phyloP scores from a whole-genome alignment of 1,139 yeast genomes.

The Hemisphaericaspora xylanilytica region DNA sequence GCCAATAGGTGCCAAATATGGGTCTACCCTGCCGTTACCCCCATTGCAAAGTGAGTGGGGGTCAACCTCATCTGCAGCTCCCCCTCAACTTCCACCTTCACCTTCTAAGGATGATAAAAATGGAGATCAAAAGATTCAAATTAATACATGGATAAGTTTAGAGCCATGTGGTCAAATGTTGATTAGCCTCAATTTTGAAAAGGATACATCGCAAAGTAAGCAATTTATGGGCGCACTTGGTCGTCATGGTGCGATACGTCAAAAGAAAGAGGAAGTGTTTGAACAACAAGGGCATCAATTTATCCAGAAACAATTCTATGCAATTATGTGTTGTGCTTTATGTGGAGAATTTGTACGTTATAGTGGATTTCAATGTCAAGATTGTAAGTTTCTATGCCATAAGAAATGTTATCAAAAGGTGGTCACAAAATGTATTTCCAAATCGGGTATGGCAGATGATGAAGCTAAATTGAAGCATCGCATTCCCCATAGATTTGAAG shows the following conservation, averaged over 20 bases:
- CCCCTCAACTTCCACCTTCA: constrained; percentile 6
- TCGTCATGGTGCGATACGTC: constrained; percentile 97
- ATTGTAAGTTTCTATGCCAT: constrained; percentile 91
- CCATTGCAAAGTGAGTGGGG: constrained; percentile 5
- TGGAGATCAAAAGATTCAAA: constrained; percentile 34
- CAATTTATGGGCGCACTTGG: constrained; percentile 74
- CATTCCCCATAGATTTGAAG: constrained; percentile 94
- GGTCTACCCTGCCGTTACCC: constrained; percentile 5
- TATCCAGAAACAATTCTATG: constrained; percentile 92
- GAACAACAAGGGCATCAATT: constrained; percentile 98
- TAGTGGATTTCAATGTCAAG: constrained; percentile 95
- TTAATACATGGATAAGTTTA: constrained; percentile 86
- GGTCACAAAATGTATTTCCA: constrained; percentile 92
- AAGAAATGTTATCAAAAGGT: constrained; percentile 92
- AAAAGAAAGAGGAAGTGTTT: constrained; percentile 89
- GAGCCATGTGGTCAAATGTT: constrained; percentile 94
- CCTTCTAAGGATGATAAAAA: constrained; percentile 5
- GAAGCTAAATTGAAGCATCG: constrained; percentile 93
- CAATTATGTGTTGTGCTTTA: constrained; percentile 94
- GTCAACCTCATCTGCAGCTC: constrained; percentile 4
- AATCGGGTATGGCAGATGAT: constrained; percentile 79
- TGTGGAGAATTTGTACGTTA: constrained; percentile 95
- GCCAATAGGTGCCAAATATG: constrained; percentile 4
- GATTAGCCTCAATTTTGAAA: constrained; percentile 75
- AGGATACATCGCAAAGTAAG: constrained; percentile 52